Percentiles rank a stretch among this genome's conserved stretches.
Conservation (phyloP, 2,329 filamentous ascomycete species). For the Geosmithia morbida region DNA sequence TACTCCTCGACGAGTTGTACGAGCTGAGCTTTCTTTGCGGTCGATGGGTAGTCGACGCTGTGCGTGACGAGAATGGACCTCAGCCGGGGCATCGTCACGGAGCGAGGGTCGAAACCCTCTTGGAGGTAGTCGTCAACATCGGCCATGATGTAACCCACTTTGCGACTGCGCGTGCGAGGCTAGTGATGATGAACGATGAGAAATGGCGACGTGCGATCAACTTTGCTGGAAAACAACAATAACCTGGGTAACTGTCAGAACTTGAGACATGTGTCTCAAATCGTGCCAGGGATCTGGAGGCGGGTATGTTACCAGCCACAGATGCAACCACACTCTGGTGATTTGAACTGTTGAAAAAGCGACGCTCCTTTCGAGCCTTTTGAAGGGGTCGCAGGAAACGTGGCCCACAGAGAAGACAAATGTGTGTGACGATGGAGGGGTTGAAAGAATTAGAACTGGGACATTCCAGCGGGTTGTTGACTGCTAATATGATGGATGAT, state of each 20-base stretch:
- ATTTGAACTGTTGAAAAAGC: not conserved
- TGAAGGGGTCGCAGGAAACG: slow-evolving; percentile 3
- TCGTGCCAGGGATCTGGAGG: not conserved
- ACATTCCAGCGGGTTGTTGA: slow-evolving; percentile 1
- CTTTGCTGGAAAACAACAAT: not conserved
- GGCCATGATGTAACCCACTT: slow-evolving; percentile 30
- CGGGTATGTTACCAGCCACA: not conserved
- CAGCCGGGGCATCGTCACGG: slow-evolving; percentile 74
- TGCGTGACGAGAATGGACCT: slow-evolving; percentile 86
- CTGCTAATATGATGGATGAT: not conserved
- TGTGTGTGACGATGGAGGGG: slow-evolving; percentile 1
- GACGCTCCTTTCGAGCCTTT: not conserved
- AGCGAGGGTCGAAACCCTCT: slow-evolving; percentile 69
- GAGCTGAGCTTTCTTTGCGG: slow-evolving; percentile 82
- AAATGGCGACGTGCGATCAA: not conserved
- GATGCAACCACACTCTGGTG: not conserved
- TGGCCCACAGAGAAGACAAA: slow-evolving; percentile 1
- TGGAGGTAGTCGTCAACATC: slow-evolving; percentile 74
- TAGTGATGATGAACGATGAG: slow-evolving; percentile 1
- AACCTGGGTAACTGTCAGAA: not conserved
- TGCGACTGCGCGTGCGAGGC: slow-evolving; percentile 3
- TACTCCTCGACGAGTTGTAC: slow-evolving; percentile 71
- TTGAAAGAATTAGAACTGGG: not conserved
- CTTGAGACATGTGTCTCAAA: not conserved
- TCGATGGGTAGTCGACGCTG: slow-evolving; percentile 71